Percentiles rank a stretch among this genome's conserved stretches.
These are phyloP conservation scores for Trichoderma sp. DNA, from an alignment of 2,329 filamentous ascomycete species.

Conservation along the genomic window DNA sequence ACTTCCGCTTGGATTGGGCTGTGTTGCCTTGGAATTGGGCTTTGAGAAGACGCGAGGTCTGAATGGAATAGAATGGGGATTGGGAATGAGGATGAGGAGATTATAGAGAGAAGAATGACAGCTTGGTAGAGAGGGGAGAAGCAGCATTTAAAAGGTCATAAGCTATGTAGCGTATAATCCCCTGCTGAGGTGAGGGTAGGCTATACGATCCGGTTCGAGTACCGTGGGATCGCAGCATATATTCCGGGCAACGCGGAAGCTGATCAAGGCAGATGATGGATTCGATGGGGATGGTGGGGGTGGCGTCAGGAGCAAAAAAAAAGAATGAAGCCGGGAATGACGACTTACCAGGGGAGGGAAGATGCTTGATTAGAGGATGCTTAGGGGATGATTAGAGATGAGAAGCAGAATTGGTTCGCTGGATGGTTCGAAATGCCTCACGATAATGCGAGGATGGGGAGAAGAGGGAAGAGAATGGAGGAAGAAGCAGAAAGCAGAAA, in stretches of 20 bases:
- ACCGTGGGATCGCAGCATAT: background rate
- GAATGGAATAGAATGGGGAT: background rate
- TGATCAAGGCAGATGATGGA: background rate
- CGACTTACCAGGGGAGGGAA: background rate
- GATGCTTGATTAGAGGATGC: background rate
- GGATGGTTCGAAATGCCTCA: background rate
- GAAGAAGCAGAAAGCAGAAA: background rate
- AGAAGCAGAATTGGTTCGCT: background rate
- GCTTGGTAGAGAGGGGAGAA: background rate
- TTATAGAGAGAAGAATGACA: background rate
- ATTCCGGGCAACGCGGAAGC: constrained; percentile 6
- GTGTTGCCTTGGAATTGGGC: background rate
- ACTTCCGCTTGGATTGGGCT: background rate
- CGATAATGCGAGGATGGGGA: background rate
- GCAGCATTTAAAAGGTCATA: background rate
- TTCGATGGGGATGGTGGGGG: constrained; percentile 9
- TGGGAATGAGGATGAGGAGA: background rate
- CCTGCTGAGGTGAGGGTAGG: background rate
- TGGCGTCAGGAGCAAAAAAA: background rate
- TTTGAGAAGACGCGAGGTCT: background rate
- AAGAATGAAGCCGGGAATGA: background rate
- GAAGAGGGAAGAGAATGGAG: background rate
- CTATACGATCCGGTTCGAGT: background rate
- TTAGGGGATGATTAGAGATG: too few relatives aligned
- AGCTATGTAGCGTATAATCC: background rate